Percentiles rank a stretch among this genome's conserved stretches.
These are phyloP conservation scores for Tetracladium setigerum DNA, from an alignment of 495 filamentous ascomycete genomes.

Conservation along the genomic window DNA sequence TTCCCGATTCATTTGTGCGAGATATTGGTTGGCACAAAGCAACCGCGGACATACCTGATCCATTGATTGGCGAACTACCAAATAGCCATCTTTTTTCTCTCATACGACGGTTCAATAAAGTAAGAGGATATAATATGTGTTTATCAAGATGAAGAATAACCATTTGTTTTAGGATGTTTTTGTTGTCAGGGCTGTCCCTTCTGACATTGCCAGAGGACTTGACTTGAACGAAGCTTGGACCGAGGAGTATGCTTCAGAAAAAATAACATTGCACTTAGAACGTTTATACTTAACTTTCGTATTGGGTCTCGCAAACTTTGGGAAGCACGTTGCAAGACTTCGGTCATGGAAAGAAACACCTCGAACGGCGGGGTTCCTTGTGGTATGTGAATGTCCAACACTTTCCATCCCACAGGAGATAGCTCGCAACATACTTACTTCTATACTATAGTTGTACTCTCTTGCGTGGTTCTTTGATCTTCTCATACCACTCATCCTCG, in stretches of 20 bases:
- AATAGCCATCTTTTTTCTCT: constrained; percentile 79
- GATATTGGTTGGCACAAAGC: constrained; percentile 67
- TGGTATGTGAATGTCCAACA: constrained; percentile 25
- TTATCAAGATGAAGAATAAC: not conserved
- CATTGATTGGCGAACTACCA: constrained; percentile 58
- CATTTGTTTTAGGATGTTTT: constrained; percentile 62
- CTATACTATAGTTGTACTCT: constrained; percentile 39
- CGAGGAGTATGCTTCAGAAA: constrained; percentile 77
- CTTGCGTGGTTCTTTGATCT: constrained; percentile 66
- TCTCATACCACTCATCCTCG: constrained; percentile 47
- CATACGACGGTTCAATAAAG: constrained; percentile 78
- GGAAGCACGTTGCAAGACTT: constrained; percentile 64
- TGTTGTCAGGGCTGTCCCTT: constrained; percentile 60
- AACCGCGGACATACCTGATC: constrained; percentile 46
- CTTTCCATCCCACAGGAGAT: not conserved
- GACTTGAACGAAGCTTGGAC: constrained; percentile 72
- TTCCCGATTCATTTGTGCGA: not conserved
- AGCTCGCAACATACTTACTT: not conserved
- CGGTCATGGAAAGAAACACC: constrained; percentile 69
- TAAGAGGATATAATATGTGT: constrained; percentile 26
- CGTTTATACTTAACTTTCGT: constrained; percentile 73
- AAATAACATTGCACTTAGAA: constrained; percentile 67
- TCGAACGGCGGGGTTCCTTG: constrained; percentile 58
- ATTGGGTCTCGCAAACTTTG: constrained; percentile 53
- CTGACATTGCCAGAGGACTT: constrained; percentile 37